Base-by-base conservation (phyloP, 1,139 yeast genomes). In the Taiozyma onychis region DNA sequence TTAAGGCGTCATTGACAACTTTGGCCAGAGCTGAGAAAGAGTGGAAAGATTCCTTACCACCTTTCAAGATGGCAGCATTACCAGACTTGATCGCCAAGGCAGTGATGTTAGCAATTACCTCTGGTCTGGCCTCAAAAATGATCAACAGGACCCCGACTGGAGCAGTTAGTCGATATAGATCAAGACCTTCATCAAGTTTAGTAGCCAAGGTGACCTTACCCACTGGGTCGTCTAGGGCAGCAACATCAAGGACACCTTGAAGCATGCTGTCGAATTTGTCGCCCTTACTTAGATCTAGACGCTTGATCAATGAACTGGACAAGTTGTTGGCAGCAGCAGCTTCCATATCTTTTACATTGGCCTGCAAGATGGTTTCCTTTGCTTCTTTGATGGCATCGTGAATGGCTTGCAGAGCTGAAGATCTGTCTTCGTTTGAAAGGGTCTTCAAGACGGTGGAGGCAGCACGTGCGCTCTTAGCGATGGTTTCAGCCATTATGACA, bases 41-140 rank as follows among this genome's bases (percentile, higher is more conserved):
- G 63, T 88, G 80, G 44, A 78, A 71, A 9, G 95, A 85, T 67
- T 95, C 99, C 67, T 90, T 91, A 54, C 99, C 99, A 56, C 99
- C 99, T 71, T 95, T 95, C 64, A 95, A 76, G 51, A 95, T 93
- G 49, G 97, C 99, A 7, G 97, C 88, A 64, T 88, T 88, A 35
- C 97, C 98, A 1, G 97, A 89, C 67, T 95, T 95, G 65, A 95
- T 84, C 24, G 98, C 96, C 64, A 95, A 75, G 0, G 99, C 95
- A 13, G 97, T 85, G 63, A 95, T 93, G 66, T 95, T 95, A 49
- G 99, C 99, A 72, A 95, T 93, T 16, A 95, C 99, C 66, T 95
- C 99, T 32, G 99, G 99, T 62, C 99, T 81, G 41, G 96, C 84
- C 70, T 95, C 99, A 65, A 95, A 95, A 53, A 95, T 95, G 47